phyloP scores from a whole-genome alignment of 768 basidiomycete genomes.

The Boletus patriciae region DNA sequence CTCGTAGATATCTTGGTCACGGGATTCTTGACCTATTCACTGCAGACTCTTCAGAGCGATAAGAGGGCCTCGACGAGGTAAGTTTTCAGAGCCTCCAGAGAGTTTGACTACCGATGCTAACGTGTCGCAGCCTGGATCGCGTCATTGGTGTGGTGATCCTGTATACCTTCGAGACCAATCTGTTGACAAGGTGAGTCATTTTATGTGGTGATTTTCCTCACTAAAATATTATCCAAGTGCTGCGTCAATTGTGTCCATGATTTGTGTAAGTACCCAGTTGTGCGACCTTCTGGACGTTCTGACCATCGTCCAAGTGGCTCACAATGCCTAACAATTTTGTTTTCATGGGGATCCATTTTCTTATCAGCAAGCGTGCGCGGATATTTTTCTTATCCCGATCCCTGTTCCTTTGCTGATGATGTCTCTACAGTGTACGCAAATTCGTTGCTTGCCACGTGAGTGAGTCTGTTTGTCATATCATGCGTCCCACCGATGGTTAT shows the following conservation, averaged over 20 bases:
- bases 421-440: constrained; percentile 46
- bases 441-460: constrained; percentile 47
- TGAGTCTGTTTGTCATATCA: not conserved
- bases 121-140: constrained; percentile 41
- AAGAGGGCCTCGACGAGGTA: constrained; percentile 43
- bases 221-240: constrained; percentile 27
- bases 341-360: constrained; percentile 54
- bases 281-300: not conserved
- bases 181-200: constrained; percentile 43
- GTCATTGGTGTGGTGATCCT: constrained; percentile 48
- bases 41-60: constrained; percentile 40
- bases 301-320: constrained; percentile 39
- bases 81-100: not conserved
- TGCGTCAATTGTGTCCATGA: constrained; percentile 42
- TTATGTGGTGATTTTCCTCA: not conserved
- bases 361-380: constrained; percentile 50
- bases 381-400: not conserved
- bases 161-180: constrained; percentile 55
- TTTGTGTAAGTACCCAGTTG: constrained; percentile 36
- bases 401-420: not conserved
- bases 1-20: constrained; percentile 52
- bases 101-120: not conserved
- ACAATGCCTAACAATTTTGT: constrained; percentile 47
- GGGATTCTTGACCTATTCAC: constrained; percentile 45
- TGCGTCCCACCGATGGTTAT: not conserved